phyloP scores from a whole-genome alignment of 495 filamentous ascomycete species.

The Penicillium argentinense region DNA sequence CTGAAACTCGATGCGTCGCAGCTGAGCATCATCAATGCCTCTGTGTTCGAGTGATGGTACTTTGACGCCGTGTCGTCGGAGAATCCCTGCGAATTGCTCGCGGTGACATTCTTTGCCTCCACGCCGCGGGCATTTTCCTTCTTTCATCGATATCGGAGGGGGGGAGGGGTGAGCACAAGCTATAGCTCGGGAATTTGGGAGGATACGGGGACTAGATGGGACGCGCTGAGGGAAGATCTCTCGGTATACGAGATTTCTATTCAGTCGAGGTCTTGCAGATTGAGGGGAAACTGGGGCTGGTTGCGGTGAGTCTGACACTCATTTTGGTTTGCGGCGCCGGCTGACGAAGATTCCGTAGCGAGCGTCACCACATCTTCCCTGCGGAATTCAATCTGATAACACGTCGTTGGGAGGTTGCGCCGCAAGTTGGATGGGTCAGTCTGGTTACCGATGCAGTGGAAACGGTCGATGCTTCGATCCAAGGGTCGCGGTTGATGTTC shows the following conservation, averaged over 20 bases:
- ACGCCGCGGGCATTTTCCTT: slow-evolving; percentile 22
- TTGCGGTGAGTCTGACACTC: slow-evolving; percentile 10
- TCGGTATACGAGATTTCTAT: slow-evolving; percentile 16
- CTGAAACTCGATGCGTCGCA: slow-evolving; percentile 32
- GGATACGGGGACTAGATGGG: slow-evolving; percentile 18
- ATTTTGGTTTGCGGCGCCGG: neutral
- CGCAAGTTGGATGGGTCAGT: slow-evolving; percentile 38
- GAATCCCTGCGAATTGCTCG: slow-evolving; percentile 19
- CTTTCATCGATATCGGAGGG: slow-evolving; percentile 3
- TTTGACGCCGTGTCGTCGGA: slow-evolving; percentile 33
- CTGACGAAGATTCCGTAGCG: slow-evolving; percentile 1
- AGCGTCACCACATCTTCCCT: slow-evolving; percentile 15
- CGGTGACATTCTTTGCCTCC: slow-evolving; percentile 31
- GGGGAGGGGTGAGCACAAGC: neutral
- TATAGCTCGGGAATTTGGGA: slow-evolving; percentile 16
- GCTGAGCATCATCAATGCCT: slow-evolving; percentile 23
- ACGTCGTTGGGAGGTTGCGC: slow-evolving; percentile 22
- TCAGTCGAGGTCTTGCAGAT: slow-evolving; percentile 16
- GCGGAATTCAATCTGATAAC: slow-evolving; percentile 10
- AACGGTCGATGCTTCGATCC: slow-evolving; percentile 27
- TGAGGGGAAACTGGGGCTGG: slow-evolving; percentile 12
- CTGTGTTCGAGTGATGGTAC: slow-evolving; percentile 44
- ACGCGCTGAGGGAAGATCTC: slow-evolving; percentile 2
- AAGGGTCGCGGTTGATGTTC: slow-evolving; percentile 29
- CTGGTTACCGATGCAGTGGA: slow-evolving; percentile 33